Evolutionary conservation across 1,284 basidiomycete species (phyloP).

Genomic region (Ganoderma leucocontextum): DNA sequence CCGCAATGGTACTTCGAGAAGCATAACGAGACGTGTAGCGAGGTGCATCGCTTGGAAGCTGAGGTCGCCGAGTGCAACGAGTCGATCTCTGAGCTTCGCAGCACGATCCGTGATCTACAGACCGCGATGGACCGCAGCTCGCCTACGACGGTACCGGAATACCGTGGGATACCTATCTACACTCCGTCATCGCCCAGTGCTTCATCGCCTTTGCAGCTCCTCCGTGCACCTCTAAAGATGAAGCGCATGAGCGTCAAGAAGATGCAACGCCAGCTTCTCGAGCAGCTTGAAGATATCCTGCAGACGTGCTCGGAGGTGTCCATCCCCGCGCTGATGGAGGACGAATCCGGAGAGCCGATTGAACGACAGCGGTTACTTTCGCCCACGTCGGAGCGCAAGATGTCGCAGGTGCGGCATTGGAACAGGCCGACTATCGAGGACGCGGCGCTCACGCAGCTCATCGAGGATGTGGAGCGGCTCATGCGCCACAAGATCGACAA

Average conservation of each 20-base stretch:
- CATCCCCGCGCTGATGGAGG: constrained; percentile 90
- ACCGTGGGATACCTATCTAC: constrained; percentile 89
- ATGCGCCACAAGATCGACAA: constrained; percentile 95
- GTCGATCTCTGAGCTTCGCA: constrained; percentile 85
- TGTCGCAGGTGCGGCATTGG: constrained; percentile 86
- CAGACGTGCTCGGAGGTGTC: constrained; percentile 85
- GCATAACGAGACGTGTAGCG: constrained; percentile 99
- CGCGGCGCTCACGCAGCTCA: constrained; percentile 81
- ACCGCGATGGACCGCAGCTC: constrained; percentile 71
- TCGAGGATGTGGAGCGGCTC: constrained; percentile 87
- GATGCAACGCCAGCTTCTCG: constrained; percentile 81
- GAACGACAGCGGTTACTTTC: constrained; percentile 93
- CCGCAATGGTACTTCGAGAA: constrained; percentile 99
- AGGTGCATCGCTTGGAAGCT: constrained; percentile 95
- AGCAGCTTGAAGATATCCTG: constrained; percentile 88
- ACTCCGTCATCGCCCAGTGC: constrained; percentile 73
- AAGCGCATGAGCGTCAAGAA: constrained; percentile 84
- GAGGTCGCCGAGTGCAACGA: constrained; percentile 96
- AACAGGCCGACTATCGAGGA: constrained; percentile 87
- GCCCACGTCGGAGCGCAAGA: constrained; percentile 84
- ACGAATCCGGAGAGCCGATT: constrained; percentile 89
- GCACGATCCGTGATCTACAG: constrained; percentile 81
- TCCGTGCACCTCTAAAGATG: constrained; percentile 70
- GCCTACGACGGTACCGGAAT: constrained; percentile 72
- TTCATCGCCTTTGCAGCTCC: constrained; percentile 75